phyloP scores from a whole-genome alignment of 352 stramenopile species.

The Globisporangium camurandrum region DNA sequence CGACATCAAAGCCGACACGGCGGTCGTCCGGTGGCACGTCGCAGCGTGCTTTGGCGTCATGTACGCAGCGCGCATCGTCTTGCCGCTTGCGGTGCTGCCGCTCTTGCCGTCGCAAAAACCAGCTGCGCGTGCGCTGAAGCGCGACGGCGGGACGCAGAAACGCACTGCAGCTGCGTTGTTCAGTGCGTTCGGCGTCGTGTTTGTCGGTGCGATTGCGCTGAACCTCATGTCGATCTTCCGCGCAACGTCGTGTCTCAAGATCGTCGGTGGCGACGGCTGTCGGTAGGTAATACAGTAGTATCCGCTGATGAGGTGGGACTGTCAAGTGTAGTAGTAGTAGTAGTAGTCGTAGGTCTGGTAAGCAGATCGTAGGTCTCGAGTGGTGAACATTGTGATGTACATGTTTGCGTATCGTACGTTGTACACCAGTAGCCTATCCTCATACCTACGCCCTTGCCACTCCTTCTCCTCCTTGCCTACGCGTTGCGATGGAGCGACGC shows the following conservation, averaged over 20 bases:
- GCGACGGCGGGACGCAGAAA: slow-evolving; percentile 33
- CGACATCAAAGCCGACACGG: slow-evolving; percentile 43
- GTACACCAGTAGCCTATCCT: no score
- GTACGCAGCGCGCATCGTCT: slow-evolving; percentile 35
- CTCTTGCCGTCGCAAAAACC: slow-evolving; percentile 50
- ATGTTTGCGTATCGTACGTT: no score
- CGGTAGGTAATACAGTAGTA: not conserved
- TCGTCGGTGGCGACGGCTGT: slow-evolving; percentile 58
- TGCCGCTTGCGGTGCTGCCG: slow-evolving; percentile 33
- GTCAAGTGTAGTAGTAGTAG: not conserved
- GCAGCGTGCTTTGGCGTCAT: slow-evolving; percentile 46
- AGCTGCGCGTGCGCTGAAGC: slow-evolving; percentile 42
- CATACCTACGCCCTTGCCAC: no score
- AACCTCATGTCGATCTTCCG: slow-evolving; percentile 62
- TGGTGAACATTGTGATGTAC: no score
- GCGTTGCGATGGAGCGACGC: no score
- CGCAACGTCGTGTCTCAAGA: slow-evolving; percentile 38
- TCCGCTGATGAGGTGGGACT: not conserved
- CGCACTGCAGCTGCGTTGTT: slow-evolving; percentile 27
- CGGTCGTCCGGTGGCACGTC: slow-evolving; percentile 48
- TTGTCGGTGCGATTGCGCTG: slow-evolving; percentile 35
- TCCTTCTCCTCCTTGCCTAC: no score
- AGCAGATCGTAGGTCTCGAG: no score
- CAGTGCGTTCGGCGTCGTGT: slow-evolving; percentile 26
- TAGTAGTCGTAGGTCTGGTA: not conserved